Percentiles rank a stretch among this genome's conserved stretches.
Evolutionary conservation across 2,329 filamentous ascomycete genomes (phyloP).

Genomic region (Leptoxyphium fumago): DNA sequence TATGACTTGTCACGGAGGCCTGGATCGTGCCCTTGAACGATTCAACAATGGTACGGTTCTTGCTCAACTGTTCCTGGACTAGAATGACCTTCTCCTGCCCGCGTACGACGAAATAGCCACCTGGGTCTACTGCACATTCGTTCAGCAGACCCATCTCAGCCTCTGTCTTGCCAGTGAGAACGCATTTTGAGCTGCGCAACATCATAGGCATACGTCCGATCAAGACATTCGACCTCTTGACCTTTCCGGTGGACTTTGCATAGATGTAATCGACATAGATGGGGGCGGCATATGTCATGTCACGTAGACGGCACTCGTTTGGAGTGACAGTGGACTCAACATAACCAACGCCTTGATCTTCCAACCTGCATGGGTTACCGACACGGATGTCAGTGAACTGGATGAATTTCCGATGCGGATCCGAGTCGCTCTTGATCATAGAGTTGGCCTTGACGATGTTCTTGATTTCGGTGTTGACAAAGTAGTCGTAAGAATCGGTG

Average conservation of each 20-base stretch:
- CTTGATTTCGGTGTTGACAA: constrained; percentile 90
- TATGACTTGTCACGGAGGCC: constrained; percentile 93
- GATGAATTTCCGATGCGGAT: constrained; percentile 72
- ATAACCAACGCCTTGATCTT: constrained; percentile 55
- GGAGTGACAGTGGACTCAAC: constrained; percentile 60
- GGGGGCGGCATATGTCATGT: constrained; percentile 95
- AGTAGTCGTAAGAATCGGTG: constrained; percentile 98
- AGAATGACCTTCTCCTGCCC: constrained; percentile 98
- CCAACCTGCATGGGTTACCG: constrained; percentile 62
- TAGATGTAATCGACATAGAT: constrained; percentile 90
- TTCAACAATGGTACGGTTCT: constrained; percentile 97
- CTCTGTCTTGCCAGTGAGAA: constrained; percentile 69
- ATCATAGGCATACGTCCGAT: constrained; percentile 93
- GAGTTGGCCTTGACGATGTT: constrained; percentile 90
- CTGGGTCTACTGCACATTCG: constrained; percentile 89
- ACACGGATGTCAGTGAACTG: constrained; percentile 60
- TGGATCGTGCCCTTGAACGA: constrained; percentile 88
- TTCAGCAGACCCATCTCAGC: constrained; percentile 82
- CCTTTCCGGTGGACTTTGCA: constrained; percentile 61
- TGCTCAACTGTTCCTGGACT: constrained; percentile 96
- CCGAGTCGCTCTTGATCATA: constrained; percentile 78
- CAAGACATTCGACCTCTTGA: constrained; percentile 57
- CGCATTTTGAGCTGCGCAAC: constrained; percentile 89
- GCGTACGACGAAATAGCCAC: constrained; percentile 94
- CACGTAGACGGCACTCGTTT: constrained; percentile 88